phyloP scores from a whole-genome alignment of 768 basidiomycete genomes.

The Suillus paluster region DNA sequence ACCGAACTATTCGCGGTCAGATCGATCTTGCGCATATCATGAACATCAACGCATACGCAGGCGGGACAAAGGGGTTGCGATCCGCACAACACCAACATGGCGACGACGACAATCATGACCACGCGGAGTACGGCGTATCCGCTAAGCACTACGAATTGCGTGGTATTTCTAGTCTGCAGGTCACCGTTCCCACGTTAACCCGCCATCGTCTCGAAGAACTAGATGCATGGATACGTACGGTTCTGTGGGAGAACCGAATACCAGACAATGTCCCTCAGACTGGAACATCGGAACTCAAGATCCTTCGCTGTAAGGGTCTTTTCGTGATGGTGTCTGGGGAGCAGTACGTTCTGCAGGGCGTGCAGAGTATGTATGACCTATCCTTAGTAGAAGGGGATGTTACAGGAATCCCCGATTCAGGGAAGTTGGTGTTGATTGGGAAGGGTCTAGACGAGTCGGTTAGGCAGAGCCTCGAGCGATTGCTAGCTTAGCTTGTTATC shows the following conservation, averaged over 20 bases:
- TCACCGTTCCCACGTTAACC: slow-evolving; percentile 66
- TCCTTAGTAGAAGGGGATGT: slow-evolving; percentile 42
- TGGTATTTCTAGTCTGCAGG: slow-evolving; percentile 83
- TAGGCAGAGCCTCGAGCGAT: slow-evolving; percentile 52
- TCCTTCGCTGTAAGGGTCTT: slow-evolving; percentile 90
- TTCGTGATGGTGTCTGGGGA: slow-evolving; percentile 59
- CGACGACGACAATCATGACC: slow-evolving; percentile 35
- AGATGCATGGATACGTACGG: slow-evolving; percentile 78
- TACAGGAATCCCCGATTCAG: slow-evolving; percentile 59
- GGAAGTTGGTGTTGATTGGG: slow-evolving; percentile 89
- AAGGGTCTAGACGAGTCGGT: slow-evolving; percentile 69
- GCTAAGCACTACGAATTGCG: slow-evolving; percentile 67
- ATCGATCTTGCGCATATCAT: slow-evolving; percentile 81
- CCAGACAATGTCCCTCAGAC: slow-evolving; percentile 34
- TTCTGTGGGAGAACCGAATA: slow-evolving; percentile 80
- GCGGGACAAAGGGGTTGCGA: slow-evolving; percentile 38
- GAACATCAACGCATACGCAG: slow-evolving; percentile 78
- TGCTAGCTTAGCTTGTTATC: background rate
- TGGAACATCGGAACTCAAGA: slow-evolving; percentile 43
- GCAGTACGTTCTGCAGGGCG: slow-evolving; percentile 86
- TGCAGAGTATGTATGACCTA: slow-evolving; percentile 89
- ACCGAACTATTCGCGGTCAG: slow-evolving; percentile 69
- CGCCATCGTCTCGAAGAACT: slow-evolving; percentile 51
- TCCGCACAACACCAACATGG: slow-evolving; percentile 32
- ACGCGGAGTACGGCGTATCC: slow-evolving; percentile 34